Evolutionary conservation across 345 rosid genomes (phyloP).

Genomic region (Brassica napus): Da-Ae NC_063442.1:8979501-8980000

Average conservation of each 20-base stretch:
- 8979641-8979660: too few species aligned
- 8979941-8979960: constrained; percentile 77
- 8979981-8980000: constrained; percentile 82
- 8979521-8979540: too few species aligned
- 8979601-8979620: too few species aligned
- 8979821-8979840: constrained; percentile 48
- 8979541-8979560: too few species aligned
- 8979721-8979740: constrained; percentile 37
- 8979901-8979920: constrained; percentile 85
- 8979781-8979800: constrained; percentile 18
- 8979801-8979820: background rate
- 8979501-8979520: too few species aligned
- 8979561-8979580: too few species aligned
- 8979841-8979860: constrained; percentile 64
- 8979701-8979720: background rate
- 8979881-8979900: constrained; percentile 94
- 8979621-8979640: too few species aligned
- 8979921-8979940: constrained; percentile 81
- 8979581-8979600: too few species aligned
- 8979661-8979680: too few species aligned
- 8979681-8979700: constrained; percentile 29
- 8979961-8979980: constrained; percentile 50
- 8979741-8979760: constrained; percentile 33
- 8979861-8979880: constrained; percentile 92
- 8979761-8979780: background rate